Conservation (phyloP, 2,329 filamentous ascomycete species). For the Alternaria brassicae region DNA sequence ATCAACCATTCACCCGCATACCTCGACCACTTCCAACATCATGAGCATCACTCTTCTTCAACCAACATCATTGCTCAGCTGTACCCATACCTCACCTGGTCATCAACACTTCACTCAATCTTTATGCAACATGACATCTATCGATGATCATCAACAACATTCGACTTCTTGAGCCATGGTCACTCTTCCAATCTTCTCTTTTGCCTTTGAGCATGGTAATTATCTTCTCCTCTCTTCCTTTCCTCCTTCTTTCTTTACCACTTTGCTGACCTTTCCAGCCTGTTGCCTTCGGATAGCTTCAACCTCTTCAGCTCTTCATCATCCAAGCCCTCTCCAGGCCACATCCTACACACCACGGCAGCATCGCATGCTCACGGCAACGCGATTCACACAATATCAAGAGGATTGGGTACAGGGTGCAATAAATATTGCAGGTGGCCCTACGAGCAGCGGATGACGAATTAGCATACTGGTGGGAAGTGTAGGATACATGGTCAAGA, state of each 20-base stretch:
- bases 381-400: not conserved
- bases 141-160: conserved; percentile 10
- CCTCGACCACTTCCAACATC: conserved; percentile 5
- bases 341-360: not conserved
- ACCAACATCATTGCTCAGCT: conserved; percentile 2
- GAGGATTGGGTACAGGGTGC: conserved; percentile 2
- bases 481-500: conserved; percentile 9
- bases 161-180: conserved; percentile 10
- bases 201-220: conserved; percentile 15
- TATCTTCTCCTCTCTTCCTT: not conserved
- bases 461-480: conserved; percentile 8
- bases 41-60: not conserved
- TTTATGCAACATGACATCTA: conserved; percentile 8
- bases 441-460: not conserved
- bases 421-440: conserved; percentile 7
- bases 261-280: too few species aligned
- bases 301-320: not conserved
- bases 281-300: too few species aligned
- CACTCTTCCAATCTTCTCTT: not conserved
- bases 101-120: conserved; percentile 4
- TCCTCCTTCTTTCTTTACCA: not conserved
- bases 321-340: conserved; percentile 4
- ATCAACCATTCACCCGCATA: conserved; percentile 3
- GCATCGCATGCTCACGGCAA: conserved; percentile 11
- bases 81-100: not conserved